phyloP scores from a whole-genome alignment of 2,329 filamentous ascomycete species.

The Bipolaris bicolor region DNA sequence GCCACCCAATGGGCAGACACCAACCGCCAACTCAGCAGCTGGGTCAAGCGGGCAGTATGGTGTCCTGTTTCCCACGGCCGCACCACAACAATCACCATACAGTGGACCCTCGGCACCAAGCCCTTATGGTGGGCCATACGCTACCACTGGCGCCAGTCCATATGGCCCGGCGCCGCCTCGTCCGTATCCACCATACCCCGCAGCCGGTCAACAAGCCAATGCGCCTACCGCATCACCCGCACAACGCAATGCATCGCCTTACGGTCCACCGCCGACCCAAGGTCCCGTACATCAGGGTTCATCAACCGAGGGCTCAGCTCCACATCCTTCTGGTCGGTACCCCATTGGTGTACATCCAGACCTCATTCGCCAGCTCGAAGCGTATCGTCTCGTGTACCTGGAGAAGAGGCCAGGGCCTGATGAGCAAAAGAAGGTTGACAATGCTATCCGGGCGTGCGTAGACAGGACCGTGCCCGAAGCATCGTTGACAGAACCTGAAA shows the following conservation, averaged over 20 bases:
- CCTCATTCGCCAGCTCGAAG: constrained; percentile 43
- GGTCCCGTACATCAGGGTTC: constrained; percentile 10
- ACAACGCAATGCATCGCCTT: constrained; percentile 17
- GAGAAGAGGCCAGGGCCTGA: constrained; percentile 30
- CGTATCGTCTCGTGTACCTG: constrained; percentile 42
- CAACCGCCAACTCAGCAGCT: constrained; percentile 30
- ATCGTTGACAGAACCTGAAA: constrained; percentile 34
- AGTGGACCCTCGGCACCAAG: constrained; percentile 28
- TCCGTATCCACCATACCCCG: constrained; percentile 39
- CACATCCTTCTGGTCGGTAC: constrained; percentile 40
- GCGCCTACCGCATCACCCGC: constrained; percentile 19
- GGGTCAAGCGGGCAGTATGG: constrained; percentile 42
- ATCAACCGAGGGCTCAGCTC: constrained; percentile 12
- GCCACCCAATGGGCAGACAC: constrained; percentile 32
- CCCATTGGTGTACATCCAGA: constrained; percentile 36
- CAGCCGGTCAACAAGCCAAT: constrained; percentile 28
- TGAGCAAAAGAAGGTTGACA: constrained; percentile 41
- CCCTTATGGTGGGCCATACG: constrained; percentile 40
- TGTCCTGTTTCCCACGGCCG: constrained; percentile 41
- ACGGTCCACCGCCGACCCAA: constrained; percentile 20
- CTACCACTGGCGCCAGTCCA: constrained; percentile 36
- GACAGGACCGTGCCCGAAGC: constrained; percentile 31
- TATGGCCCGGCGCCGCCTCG: constrained; percentile 34
- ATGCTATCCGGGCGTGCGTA: constrained; percentile 42
- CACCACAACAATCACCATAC: constrained; percentile 32